Evolutionary conservation across 1,139 yeast species (phyloP).

Genomic region (Candida sp.): DNA sequence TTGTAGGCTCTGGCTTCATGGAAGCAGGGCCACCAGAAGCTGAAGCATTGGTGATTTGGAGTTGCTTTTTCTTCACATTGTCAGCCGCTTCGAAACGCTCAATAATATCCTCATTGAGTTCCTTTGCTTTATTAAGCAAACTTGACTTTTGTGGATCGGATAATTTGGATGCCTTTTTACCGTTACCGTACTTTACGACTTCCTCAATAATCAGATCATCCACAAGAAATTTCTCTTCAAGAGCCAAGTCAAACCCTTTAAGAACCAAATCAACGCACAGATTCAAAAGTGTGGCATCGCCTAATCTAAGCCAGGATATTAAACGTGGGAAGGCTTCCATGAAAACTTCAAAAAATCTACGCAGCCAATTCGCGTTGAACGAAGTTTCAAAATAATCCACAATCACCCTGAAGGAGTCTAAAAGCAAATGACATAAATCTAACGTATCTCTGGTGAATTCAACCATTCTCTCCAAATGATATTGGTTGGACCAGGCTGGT

Average conservation of each 20-base stretch:
- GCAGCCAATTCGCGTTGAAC: slow-evolving; percentile 14
- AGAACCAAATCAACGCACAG: slow-evolving; percentile 78
- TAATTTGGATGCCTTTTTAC: slow-evolving; percentile 39
- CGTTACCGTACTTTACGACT: slow-evolving; percentile 67
- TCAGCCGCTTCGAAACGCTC: not conserved
- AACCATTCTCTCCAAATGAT: slow-evolving; percentile 59
- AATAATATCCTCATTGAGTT: slow-evolving; percentile 40
- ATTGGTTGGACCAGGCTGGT: slow-evolving; percentile 71
- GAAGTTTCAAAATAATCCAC: slow-evolving; percentile 33
- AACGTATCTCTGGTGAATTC: slow-evolving; percentile 89
- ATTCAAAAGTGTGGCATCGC: slow-evolving; percentile 74
- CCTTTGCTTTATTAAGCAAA: slow-evolving; percentile 60
- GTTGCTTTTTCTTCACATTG: not conserved
- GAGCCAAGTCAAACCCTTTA: slow-evolving; percentile 67
- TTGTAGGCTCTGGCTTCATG: not conserved
- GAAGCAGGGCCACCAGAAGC: not conserved
- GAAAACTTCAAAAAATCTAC: slow-evolving; percentile 34
- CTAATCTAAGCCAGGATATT: slow-evolving; percentile 80
- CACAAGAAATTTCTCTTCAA: slow-evolving; percentile 51
- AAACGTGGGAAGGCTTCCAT: slow-evolving; percentile 61
- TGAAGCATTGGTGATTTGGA: not conserved
- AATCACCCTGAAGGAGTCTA: slow-evolving; percentile 67
- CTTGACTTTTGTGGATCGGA: slow-evolving; percentile 62
- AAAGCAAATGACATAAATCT: slow-evolving; percentile 72
- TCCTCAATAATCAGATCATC: slow-evolving; percentile 51